Conservation (phyloP, 129 eudicot genomes). For the Artemisia tridentata region DNA sequence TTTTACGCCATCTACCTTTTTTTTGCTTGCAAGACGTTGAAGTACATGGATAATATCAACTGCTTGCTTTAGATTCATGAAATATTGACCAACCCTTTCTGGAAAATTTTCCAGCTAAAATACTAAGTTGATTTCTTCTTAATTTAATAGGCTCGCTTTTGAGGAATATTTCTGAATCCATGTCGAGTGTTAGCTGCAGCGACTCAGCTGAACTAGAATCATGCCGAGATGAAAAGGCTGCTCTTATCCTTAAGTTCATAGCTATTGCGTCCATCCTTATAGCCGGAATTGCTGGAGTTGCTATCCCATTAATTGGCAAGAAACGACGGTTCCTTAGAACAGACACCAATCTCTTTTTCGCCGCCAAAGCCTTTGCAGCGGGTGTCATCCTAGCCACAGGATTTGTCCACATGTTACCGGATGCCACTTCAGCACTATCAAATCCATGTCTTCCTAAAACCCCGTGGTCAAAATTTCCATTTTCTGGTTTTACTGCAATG, state of each 20-base stretch:
- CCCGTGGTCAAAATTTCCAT: constrained; percentile 90
- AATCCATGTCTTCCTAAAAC: constrained; percentile 59
- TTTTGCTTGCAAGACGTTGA: neutral
- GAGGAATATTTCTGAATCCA: constrained; percentile 50
- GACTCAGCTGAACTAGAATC: constrained; percentile 33
- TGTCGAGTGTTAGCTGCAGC: constrained; percentile 54
- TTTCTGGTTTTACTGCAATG: constrained; percentile 86
- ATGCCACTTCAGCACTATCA: constrained; percentile 63
- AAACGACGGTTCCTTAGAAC: constrained; percentile 62
- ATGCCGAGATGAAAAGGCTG: constrained; percentile 60
- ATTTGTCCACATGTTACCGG: constrained; percentile 92
- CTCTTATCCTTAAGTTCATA: constrained; percentile 55
- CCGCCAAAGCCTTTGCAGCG: constrained; percentile 90
- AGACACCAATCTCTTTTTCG: constrained; percentile 70
- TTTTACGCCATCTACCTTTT: neutral
- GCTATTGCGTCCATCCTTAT: constrained; percentile 66
- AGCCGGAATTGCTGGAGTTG: constrained; percentile 65
- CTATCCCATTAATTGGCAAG: constrained; percentile 72
- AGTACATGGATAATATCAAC: neutral
- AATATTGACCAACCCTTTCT: neutral
- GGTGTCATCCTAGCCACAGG: constrained; percentile 95
- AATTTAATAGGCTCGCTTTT: constrained; percentile 44
- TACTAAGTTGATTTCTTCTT: constrained; percentile 26
- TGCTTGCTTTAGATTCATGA: constrained; percentile 2
- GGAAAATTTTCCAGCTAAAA: neutral